Conservation (phyloP, 1,284 basidiomycete genomes). For the Porogramme epimiltina region DNA sequence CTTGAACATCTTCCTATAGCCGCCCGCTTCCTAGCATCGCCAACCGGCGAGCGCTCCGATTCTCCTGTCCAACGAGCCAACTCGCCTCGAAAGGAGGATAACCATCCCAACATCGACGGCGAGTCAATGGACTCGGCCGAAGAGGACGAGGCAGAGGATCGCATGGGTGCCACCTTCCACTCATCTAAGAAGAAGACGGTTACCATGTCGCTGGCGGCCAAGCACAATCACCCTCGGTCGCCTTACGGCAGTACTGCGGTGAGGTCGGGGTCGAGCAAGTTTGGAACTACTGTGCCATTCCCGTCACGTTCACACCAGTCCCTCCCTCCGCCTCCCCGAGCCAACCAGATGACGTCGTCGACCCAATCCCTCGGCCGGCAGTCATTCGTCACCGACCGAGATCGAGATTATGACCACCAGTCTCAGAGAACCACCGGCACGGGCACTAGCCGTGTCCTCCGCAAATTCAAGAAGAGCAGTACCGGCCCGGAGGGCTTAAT, state of each 20-base stretch:
- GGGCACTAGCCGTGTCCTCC: constrained; percentile 53
- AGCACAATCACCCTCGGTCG: constrained; percentile 72
- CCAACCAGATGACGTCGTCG: constrained; percentile 55
- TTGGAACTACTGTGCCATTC: constrained; percentile 58
- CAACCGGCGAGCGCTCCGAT: constrained; percentile 57
- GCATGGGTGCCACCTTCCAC: constrained; percentile 49
- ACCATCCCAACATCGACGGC: constrained; percentile 62
- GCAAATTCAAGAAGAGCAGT: constrained; percentile 69
- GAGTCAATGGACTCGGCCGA: constrained; percentile 74
- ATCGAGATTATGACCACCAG: constrained; percentile 42
- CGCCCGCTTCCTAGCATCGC: constrained; percentile 81
- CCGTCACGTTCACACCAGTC: constrained; percentile 81
- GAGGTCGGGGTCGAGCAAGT: constrained; percentile 40
- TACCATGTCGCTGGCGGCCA: constrained; percentile 43
- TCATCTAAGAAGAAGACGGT: constrained; percentile 37
- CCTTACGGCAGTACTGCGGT: constrained; percentile 67
- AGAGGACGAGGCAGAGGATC: constrained; percentile 63
- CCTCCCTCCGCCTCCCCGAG: constrained; percentile 67
- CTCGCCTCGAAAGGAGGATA: constrained; percentile 42
- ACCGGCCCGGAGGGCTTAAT: constrained; percentile 46
- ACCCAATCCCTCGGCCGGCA: constrained; percentile 72
- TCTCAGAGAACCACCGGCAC: constrained; percentile 38
- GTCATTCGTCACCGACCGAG: constrained; percentile 46
- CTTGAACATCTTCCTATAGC: constrained; percentile 87
- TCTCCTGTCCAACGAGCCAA: constrained; percentile 36